Conservation (phyloP, 495 filamentous ascomycete species). For the Hypoxylon lienhwacheense region DNA sequence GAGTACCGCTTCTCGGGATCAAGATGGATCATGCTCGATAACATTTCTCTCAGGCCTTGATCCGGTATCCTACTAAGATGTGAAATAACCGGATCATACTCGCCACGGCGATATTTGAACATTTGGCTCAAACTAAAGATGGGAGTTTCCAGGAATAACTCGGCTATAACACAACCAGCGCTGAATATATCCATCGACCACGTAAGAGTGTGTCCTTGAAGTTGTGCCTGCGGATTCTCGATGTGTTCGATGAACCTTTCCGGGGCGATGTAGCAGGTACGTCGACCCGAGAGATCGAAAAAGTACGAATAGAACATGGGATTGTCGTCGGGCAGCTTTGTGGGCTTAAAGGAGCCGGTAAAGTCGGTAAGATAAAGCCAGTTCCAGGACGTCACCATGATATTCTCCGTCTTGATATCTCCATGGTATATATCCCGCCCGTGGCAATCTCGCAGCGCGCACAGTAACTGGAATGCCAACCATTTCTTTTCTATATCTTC, state of each 20-base stretch:
- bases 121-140: conserved; percentile 93
- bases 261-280: conserved; percentile 96
- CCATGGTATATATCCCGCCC: conserved; percentile 89
- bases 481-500: conserved; percentile 99
- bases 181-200: conserved; percentile 99
- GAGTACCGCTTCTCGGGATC: conserved; percentile 90
- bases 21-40: conserved; percentile 92
- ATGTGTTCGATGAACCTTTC: conserved; percentile 79
- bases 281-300: conserved; percentile 87
- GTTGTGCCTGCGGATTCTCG: conserved; percentile 56
- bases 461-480: conserved; percentile 95
- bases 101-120: conserved; percentile 87
- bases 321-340: conserved; percentile 93
- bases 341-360: conserved; percentile 92
- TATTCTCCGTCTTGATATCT: conserved; percentile 98
- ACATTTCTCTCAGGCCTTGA: conserved; percentile 79
- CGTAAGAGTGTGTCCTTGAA: conserved; percentile 43
- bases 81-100: conserved; percentile 83
- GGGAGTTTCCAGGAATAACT: conserved; percentile 92
- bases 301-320: conserved; percentile 97
- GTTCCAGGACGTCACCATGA: conserved; percentile 97
- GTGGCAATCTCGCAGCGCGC: conserved; percentile 90
- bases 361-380: conserved; percentile 98
- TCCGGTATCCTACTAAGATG: conserved; percentile 87
- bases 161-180: conserved; percentile 94